phyloP scores from a whole-genome alignment of 2,329 filamentous ascomycete species.

The Neofusicoccum sp. region DNA sequence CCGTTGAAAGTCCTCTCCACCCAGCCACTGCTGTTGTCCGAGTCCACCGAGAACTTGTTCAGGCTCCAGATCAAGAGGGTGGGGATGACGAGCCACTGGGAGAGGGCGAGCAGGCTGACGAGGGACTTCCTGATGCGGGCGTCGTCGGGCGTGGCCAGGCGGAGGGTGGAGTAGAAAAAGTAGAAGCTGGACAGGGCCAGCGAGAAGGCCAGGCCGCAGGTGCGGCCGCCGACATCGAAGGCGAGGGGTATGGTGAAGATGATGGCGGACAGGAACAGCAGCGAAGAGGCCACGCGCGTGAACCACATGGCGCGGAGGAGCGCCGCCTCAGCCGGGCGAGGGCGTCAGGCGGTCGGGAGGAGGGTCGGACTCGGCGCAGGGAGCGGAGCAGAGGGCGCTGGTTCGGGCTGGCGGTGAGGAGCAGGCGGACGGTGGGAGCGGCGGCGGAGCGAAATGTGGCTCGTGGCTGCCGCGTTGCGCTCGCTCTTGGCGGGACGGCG shows the following conservation, averaged over 20 bases:
- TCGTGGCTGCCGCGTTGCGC: slow-evolving; percentile 16
- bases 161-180: slow-evolving; percentile 78
- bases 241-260: slow-evolving; percentile 94
- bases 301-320: slow-evolving; percentile 69
- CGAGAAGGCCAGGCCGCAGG: slow-evolving; percentile 91
- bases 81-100: slow-evolving; percentile 86
- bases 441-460: slow-evolving; percentile 14
- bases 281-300: slow-evolving; percentile 74
- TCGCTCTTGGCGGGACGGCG: slow-evolving; percentile 11
- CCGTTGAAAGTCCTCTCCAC: slow-evolving; percentile 74
- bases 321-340: background rate
- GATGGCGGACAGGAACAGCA: slow-evolving; percentile 84
- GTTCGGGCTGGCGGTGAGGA: background rate
- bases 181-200: slow-evolving; percentile 87
- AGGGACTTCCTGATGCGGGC: slow-evolving; percentile 74
- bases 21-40: slow-evolving; percentile 70
- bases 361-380: slow-evolving; percentile 1
- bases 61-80: slow-evolving; percentile 89
- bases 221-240: slow-evolving; percentile 95
- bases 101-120: slow-evolving; percentile 66
- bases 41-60: slow-evolving; percentile 90
- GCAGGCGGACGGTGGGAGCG: slow-evolving; percentile 3
- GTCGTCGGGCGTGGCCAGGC: slow-evolving; percentile 73
- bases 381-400: background rate
- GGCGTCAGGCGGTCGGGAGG: background rate